Evolutionary conservation across 2,329 filamentous ascomycete species (phyloP).

Genomic region (Talaromyces piceae): DNA sequence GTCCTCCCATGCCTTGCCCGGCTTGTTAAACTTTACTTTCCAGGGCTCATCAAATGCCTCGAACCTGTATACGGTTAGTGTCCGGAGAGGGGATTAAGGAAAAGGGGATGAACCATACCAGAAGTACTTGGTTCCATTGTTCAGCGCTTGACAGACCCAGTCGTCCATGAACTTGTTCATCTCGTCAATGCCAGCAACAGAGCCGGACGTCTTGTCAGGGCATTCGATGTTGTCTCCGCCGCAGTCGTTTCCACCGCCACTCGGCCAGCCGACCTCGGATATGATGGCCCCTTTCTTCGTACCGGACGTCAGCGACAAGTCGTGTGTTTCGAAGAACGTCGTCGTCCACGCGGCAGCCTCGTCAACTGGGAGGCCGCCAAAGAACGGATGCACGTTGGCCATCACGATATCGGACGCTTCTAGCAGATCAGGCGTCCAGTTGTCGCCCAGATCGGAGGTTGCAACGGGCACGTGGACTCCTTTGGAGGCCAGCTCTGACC

Average conservation of each 20-base stretch:
- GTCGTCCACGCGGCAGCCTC: slow-evolving; percentile 73
- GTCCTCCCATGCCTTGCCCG: slow-evolving; percentile 75
- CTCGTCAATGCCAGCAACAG: slow-evolving; percentile 69
- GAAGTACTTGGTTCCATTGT: slow-evolving; percentile 85
- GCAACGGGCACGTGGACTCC: slow-evolving; percentile 68
- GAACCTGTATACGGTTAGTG: slow-evolving; percentile 49
- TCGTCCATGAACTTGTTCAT: slow-evolving; percentile 80
- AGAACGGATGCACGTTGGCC: slow-evolving; percentile 96
- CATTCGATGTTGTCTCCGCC: slow-evolving; percentile 57
- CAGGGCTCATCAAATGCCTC: slow-evolving; percentile 95
- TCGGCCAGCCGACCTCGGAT: slow-evolving; percentile 87
- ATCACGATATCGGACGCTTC: slow-evolving; percentile 75
- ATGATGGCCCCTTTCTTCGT: slow-evolving; percentile 66
- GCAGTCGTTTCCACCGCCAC: slow-evolving; percentile 70
- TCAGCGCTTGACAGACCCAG: slow-evolving; percentile 74
- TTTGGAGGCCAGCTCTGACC: slow-evolving; percentile 61
- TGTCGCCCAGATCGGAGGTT: slow-evolving; percentile 80
- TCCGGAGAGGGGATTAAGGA: neutral
- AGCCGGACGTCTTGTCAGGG: slow-evolving; percentile 47
- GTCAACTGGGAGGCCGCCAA: slow-evolving; percentile 65
- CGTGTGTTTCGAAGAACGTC: slow-evolving; percentile 68
- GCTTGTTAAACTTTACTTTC: slow-evolving; percentile 69
- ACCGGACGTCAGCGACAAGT: slow-evolving; percentile 56
- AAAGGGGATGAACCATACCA: slow-evolving; percentile 50
- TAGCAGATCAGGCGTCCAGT: slow-evolving; percentile 69